Conservation (phyloP, 176 grass and related monocot genomes). For the Pharus latifolius region DNA sequence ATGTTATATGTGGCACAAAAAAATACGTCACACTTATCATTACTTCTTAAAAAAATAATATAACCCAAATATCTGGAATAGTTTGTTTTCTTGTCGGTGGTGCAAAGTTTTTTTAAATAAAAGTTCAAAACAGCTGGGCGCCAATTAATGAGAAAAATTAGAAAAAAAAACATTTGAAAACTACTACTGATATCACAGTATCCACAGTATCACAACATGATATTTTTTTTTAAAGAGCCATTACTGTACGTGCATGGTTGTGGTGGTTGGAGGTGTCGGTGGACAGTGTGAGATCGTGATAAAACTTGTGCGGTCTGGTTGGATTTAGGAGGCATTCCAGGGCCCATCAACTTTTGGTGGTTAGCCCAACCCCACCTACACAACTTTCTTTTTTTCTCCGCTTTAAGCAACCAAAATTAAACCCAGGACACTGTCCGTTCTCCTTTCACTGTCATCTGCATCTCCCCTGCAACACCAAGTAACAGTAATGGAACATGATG, state of each 20-base stretch:
- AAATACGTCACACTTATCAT: too few relatives aligned
- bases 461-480: too few relatives aligned
- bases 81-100: neutral
- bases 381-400: neutral
- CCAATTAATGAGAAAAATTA: too few relatives aligned
- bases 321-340: neutral
- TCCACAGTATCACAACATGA: too few relatives aligned
- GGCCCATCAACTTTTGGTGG: slow-evolving; percentile 25
- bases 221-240: too few relatives aligned
- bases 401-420: slow-evolving; percentile 38
- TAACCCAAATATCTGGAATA: too few relatives aligned
- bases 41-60: too few relatives aligned
- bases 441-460: neutral
- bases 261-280: slow-evolving; percentile 32
- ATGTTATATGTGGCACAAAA: too few relatives aligned
- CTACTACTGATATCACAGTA: too few relatives aligned
- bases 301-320: neutral
- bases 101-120: too few relatives aligned
- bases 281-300: slow-evolving; percentile 3
- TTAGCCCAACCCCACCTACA: slow-evolving; percentile 27
- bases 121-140: slow-evolving; percentile 36
- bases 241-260: slow-evolving; percentile 19
- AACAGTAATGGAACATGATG: neutral
- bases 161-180: too few relatives aligned
- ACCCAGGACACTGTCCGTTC: neutral